phyloP scores from a whole-genome alignment of 768 basidiomycete genomes.

The Lactarius sp. region DNA sequence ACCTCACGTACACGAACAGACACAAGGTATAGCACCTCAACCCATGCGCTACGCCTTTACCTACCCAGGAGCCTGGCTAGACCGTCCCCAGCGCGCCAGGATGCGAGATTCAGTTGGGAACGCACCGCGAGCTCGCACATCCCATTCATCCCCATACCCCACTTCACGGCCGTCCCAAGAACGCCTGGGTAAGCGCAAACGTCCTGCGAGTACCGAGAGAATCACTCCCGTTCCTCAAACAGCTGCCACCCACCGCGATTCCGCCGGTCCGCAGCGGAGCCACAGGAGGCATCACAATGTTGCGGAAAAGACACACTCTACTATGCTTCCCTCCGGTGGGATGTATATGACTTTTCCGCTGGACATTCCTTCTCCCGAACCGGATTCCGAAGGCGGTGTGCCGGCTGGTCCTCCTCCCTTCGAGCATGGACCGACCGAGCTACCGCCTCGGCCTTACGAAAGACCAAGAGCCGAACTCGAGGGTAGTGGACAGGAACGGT shows the following conservation, averaged over 20 bases:
- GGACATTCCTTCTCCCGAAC: conserved; percentile 22
- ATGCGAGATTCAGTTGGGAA: background rate
- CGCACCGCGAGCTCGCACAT: background rate
- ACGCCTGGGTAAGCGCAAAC: conserved; percentile 20
- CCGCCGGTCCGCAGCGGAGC: conserved; percentile 15
- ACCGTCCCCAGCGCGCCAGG: conserved; percentile 12
- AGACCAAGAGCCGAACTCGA: background rate
- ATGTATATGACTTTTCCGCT: conserved; percentile 25
- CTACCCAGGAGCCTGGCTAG: conserved; percentile 23
- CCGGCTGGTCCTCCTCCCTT: conserved; percentile 19
- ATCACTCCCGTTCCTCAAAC: conserved; percentile 3
- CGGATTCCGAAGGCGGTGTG: conserved; percentile 8
- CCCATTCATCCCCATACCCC: background rate
- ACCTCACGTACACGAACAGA: background rate
- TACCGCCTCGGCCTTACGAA: conserved; percentile 23
- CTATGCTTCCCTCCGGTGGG: conserved; percentile 24
- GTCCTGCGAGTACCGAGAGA: conserved; percentile 11
- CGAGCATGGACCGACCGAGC: conserved; percentile 22
- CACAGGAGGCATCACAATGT: conserved; percentile 23
- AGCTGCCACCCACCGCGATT: conserved; percentile 7
- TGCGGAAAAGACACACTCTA: conserved; percentile 24
- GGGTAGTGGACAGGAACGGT: conserved; percentile 9
- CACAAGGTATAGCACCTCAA: conserved; percentile 25
- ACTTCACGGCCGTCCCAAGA: background rate
- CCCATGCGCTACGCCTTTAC: conserved; percentile 19